Evolutionary conservation across 192 early-diverging fungal species (phyloP).

Genomic region (Coemansia sp.): DNA sequence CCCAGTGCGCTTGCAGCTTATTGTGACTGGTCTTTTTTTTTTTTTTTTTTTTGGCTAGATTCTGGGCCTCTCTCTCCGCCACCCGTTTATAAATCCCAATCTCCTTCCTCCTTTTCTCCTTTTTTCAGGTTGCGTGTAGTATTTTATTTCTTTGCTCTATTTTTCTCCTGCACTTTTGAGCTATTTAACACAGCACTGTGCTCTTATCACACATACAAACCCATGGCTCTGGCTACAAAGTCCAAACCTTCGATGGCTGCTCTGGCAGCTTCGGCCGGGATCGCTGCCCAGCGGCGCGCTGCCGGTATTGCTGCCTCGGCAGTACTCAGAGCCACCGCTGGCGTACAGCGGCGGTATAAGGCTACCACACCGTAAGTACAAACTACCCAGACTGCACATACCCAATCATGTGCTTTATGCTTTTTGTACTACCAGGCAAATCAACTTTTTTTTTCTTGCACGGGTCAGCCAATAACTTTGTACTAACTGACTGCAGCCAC

Average conservation of each 20-base stretch:
- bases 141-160: slow-evolving; percentile 5
- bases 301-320: slow-evolving; percentile 18
- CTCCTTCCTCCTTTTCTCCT: too few species aligned
- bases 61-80: too few species aligned
- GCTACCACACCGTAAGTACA: slow-evolving; percentile 47
- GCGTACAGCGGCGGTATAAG: slow-evolving; percentile 47
- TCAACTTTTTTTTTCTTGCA: not conserved
- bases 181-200: not conserved
- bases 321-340: slow-evolving; percentile 22
- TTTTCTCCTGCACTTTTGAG: not conserved
- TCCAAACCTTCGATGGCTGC: slow-evolving; percentile 37
- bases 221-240: slow-evolving; percentile 34
- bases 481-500: not conserved
- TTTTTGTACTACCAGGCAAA: too few species aligned
- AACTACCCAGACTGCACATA: too few species aligned
- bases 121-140: not conserved
- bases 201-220: not conserved
- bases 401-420: too few species aligned
- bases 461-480: slow-evolving; percentile 4
- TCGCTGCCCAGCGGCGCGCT: slow-evolving; percentile 14
- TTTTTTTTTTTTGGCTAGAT: too few species aligned
- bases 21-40: too few species aligned
- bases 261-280: slow-evolving; percentile 28
- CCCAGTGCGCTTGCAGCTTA: too few species aligned
- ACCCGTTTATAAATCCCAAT: too few species aligned